Evolutionary conservation across 1,284 basidiomycete genomes (phyloP), one percentile per base, ranked within the genome.

Genomic region (Ustilago xerochloae): DNA sequence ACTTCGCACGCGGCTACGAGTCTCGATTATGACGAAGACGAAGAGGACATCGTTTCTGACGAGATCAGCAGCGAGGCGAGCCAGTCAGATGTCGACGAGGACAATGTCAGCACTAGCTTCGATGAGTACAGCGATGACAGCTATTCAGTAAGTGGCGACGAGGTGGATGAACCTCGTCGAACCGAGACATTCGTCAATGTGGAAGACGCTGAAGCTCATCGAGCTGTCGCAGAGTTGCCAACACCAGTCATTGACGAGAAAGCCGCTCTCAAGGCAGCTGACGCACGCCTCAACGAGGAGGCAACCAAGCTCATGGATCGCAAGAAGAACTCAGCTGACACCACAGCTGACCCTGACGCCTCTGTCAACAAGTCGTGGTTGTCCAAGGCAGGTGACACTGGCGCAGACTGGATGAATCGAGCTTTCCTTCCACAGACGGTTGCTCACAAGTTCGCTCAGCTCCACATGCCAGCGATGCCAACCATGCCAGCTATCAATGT

Each of bases 81-180:
- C 45, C 51, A 49, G 24, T 63, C 67, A 3, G 43, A 79, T 59
- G 63, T 85, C 72, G 75, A 86, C 43, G 55, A 83, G 32, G 58
- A 85, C 63, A 79, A 78, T 41, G 65, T 81, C 63, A 80, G 76
- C 65, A 71, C 78, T 36, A 67, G 61, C 51, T 61, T 78, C 43
- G 78, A 75, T 62, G 78, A 79, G 18, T 67, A 68, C 43, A 73
- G 75, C 51, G 78, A 68, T n/a, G 57, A 71, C 38, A 57, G 53
- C 45, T 48, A 20, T 43, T 64, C 69, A 1, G 55, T 57, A 24
- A 60, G 61, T 41, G 75, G 63, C 18, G 73, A 67, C 30, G 63
- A 66, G 6, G 65, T 29, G 12, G 48, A 55, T 6, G 58, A 56
- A 9, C 35, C 22, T 20, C 33, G 39, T 3, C 59, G 24, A 18